Evolutionary conservation across 495 filamentous ascomycete genomes (phyloP), one percentile per base, ranked within the genome.

Genomic region (Penicillium nucicola): DNA sequence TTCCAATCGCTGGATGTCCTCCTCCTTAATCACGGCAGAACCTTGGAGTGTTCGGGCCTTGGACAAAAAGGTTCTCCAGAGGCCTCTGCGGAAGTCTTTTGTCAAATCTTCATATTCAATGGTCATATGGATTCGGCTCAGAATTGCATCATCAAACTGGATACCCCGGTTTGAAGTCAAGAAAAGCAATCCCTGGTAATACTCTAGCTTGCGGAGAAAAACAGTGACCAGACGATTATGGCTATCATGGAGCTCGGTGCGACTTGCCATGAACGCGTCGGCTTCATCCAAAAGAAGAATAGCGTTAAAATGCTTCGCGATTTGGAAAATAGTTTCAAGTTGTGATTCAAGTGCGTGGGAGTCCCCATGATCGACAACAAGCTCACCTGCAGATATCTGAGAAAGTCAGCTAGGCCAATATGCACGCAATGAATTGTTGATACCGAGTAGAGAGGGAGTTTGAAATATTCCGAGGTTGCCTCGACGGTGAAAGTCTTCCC

Each of bases 121-220:
- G 1, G 54, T 56, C 9, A 79, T 34, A 50, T 79, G 72, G 35
- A 78, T 71, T 1, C 73, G 62, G 25, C 61, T 72, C n/a, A 68
- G 55, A 53, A 79, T 68, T 17, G 70, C 68, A 33, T 77, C 63
- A 50, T 79, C 74, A 58, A 65, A 60, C 30, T 58, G 22, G 15
- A 55, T 56, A 22, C 38, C 46, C 32, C 61, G 60, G 37, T 68
- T 70, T 10, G 61, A 57, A 31, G 67, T 70, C 23, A 69, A 43
- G 51, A 68, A 68, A 22, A 72, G 56, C 6, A 70, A 47, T 30
- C 69, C 67, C 34, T 76, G 61, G 42, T 76, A 83, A 58, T 82
- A 82, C 62, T 84, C 79, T 3, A 84, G 64, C 56, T 76, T 76
- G 19, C 79, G 68, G 36, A 84, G 62, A 47, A 83, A 82, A 41